Conservation (phyloP, 2,329 filamentous ascomycete genomes). For the Ophiostoma triangulosporum region DNA sequence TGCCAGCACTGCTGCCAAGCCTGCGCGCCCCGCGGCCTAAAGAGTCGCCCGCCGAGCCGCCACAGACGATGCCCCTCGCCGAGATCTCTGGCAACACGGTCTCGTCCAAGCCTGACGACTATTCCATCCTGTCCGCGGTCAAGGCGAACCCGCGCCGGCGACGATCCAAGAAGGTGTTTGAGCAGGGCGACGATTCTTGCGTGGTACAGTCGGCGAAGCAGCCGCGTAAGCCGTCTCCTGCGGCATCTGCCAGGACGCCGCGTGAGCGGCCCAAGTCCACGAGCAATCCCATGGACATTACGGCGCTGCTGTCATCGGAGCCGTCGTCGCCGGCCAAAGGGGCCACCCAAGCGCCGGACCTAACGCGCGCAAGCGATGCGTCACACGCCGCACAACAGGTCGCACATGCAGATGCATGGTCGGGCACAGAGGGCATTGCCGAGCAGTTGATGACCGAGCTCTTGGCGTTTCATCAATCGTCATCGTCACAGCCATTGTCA, state of each 20-base stretch:
- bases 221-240: neutral
- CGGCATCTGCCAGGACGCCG: neutral
- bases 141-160: slow-evolving; percentile 27
- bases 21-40: neutral
- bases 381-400: neutral
- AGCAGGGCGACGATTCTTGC: neutral
- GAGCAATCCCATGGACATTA: neutral
- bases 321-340: neutral
- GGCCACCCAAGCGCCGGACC: neutral
- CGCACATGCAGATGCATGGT: neutral
- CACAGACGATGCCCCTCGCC: neutral
- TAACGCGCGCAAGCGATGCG: neutral
- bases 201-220: neutral
- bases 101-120: neutral
- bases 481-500: neutral
- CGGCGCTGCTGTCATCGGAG: neutral
- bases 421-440: slow-evolving; percentile 1
- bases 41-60: neutral
- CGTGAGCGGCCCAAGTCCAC: slow-evolving; percentile 5
- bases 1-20: neutral
- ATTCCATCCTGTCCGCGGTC: slow-evolving; percentile 37
- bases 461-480: neutral
- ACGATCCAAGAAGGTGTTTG: slow-evolving; percentile 10
- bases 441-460: slow-evolving; percentile 3
- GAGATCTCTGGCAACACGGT: neutral